Percentiles rank a stretch among this genome's conserved stretches.
These are phyloP conservation scores for Barbatosphaeria neglecta DNA, from an alignment of 495 filamentous ascomycete genomes.

Conservation along the genomic window DNA sequence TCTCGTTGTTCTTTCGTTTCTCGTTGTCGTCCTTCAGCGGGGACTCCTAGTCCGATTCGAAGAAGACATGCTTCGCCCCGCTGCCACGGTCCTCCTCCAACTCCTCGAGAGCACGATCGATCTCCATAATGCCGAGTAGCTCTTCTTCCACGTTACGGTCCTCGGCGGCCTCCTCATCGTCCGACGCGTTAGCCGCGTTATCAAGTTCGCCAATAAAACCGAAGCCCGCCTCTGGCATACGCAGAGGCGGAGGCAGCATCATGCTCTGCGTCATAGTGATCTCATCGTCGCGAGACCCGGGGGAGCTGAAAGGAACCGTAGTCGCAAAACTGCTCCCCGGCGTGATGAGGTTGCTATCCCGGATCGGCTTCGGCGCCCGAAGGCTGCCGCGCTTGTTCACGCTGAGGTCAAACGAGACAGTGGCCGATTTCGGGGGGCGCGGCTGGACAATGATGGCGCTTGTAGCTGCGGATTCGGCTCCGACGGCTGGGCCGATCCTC, in stretches of 20 bases:
- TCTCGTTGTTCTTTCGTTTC: neutral
- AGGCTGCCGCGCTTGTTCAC: conserved; percentile 12
- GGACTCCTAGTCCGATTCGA: conserved; percentile 23
- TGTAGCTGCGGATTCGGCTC: conserved; percentile 1
- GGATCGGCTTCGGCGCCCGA: neutral
- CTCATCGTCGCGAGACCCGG: neutral
- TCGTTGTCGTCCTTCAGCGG: too few species aligned
- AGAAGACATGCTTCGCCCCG: conserved; percentile 37
- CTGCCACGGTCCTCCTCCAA: conserved; percentile 30
- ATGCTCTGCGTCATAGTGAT: neutral
- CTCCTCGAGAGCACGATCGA: conserved; percentile 39
- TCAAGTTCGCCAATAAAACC: conserved; percentile 30
- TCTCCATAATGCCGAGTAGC: conserved; percentile 44
- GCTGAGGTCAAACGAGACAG: conserved; percentile 34
- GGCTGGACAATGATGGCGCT: conserved; percentile 32
- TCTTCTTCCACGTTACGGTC: conserved; percentile 39
- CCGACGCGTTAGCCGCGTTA: conserved; percentile 26
- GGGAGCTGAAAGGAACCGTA: neutral
- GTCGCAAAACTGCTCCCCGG: neutral
- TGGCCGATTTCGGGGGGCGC: conserved; percentile 25
- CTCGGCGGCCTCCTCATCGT: conserved; percentile 31
- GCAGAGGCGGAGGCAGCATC: conserved; percentile 9
- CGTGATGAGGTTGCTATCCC: neutral
- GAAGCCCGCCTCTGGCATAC: conserved; percentile 13
- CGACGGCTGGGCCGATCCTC: conserved; percentile 11